Base-by-base conservation (phyloP, 2,329 filamentous ascomycete species). In the Alternaria alternata region DNA sequence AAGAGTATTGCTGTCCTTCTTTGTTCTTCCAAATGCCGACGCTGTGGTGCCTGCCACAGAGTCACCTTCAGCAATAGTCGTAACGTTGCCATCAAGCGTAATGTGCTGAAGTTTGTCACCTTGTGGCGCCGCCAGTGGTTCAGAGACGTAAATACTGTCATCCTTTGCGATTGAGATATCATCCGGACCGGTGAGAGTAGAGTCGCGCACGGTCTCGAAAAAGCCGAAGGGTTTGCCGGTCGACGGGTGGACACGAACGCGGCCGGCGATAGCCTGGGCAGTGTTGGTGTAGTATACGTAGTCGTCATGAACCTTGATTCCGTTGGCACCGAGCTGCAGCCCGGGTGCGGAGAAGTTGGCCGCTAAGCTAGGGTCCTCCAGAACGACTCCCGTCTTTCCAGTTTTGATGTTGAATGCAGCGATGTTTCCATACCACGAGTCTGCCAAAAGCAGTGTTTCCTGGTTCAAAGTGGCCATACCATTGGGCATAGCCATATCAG, bases 231-330 rank as follows among this genome's bases (percentile, higher is more conserved):
- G 20, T 1, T 61, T 34, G 8, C 22, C 36, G 1, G 59, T 68
- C 7, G 60, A 20, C 7, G 22, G 28, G 11, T 70, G 54, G n/a
- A 73, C 16, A 8, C 36, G 43, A 16, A 74, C 65, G 20, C 68
- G 64, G 18, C 60, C 61, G n/a, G 69, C 41, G 1, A 51, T 43
- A 12, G 46, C 39, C 1, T 51, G 57, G 16, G 61, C 61, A 2
- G 61, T 47, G 51, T 74, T 75, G 12, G 60, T 61, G 44, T 63
- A 75, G 62, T 74, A 75, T 16, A 61, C 14, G 18, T 52, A 56
- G 0, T 38, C 46, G 2, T 36, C 20, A 24, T 59, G 51, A n/a
- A 66, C 8, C 32, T 65, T 66, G 16, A 75, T 38, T 6, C 73
- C 72, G 34, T 75, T 75, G 32, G 67, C 64, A 9, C 73, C 71